phyloP scores from a whole-genome alignment of 1,139 yeast genomes.

The Kluyveromyces sp. region DNA sequence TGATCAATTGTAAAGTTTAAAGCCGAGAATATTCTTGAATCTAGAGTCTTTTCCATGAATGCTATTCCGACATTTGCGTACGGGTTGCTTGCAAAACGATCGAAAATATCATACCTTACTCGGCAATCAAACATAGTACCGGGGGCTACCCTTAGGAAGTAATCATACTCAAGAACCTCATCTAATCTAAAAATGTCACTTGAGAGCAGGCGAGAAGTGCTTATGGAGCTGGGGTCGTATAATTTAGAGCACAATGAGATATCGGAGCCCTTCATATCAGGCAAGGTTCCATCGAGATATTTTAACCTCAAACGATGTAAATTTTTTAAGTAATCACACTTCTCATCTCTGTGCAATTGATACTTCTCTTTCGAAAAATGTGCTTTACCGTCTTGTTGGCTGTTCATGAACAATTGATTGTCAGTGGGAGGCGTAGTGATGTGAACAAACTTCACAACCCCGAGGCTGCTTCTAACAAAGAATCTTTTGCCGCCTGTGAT shows the following conservation, averaged over 20 bases:
- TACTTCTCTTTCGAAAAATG: not conserved
- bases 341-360: not conserved
- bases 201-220: constrained; percentile 4
- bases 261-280: not conserved
- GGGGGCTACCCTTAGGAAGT: constrained; percentile 7
- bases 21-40: not conserved
- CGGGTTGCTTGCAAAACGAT: not conserved
- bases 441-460: not conserved
- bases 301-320: not conserved
- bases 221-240: constrained; percentile 4
- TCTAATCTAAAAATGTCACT: constrained; percentile 7
- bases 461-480: not conserved
- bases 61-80: not conserved
- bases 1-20: not conserved
- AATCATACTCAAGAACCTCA: constrained; percentile 5
- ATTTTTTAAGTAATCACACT: not conserved
- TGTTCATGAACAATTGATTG: not conserved
- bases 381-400: not conserved
- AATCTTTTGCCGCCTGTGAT: not conserved
- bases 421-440: not conserved
- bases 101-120: not conserved
- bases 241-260: not conserved
- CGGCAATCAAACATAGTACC: constrained; percentile 5
- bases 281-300: not conserved
- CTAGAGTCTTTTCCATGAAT: constrained; percentile 2